Base-by-base conservation (phyloP, 2,329 filamentous ascomycete genomes). In the Zymoseptoria pseudotritici region DNA sequence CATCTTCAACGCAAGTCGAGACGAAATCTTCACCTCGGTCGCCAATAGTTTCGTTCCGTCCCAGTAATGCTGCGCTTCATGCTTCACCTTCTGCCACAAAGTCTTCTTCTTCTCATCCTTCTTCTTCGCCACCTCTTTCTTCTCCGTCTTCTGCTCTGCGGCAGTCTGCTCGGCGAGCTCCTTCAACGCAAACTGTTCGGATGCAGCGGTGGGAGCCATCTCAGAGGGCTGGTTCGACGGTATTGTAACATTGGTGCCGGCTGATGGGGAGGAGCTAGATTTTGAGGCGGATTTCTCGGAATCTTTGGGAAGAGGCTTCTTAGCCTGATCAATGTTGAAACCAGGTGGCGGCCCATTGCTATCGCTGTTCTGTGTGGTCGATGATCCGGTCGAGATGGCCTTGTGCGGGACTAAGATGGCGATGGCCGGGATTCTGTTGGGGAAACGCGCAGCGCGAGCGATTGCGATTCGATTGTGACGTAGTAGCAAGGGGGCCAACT, bases 31-130 rank as follows among this genome's bases (percentile, higher is more conserved):
- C 72, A 97, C 86, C 77, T 99, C 94, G 1, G 91, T 89, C 21
- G 88, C 92, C 67, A 99, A 80, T 70, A 99, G 81, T 77, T 99
- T 99, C 26, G 91, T 97, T 61, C 94, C 94, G 76, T 99, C 94
- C 93, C 94, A 97, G 79, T 99, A 99, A 75, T 99, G 94, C 63
- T 87, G 85, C 13, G 82, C 82, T 76, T 99, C 94, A 75, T 95
- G 92, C 82, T 96, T 99, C 71, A 99, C 86, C 78, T 92, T 96
- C 74, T 97, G 90, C 76, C 86, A 88, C 1, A 97, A 55, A 0
- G 92, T 96, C 76, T 96, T 78, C 73, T 96, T 97, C 79, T 92
- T 91, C 68, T 87, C 83, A 63, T 89, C 86, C 59, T 89, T 85
- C 66, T 84, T 82, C 71, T 86, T 85, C 59, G 84, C 81, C 8